Base-by-base conservation (phyloP, 192 early-diverging fungal genomes). In the Phlyctochytrium planicorne region DNA sequence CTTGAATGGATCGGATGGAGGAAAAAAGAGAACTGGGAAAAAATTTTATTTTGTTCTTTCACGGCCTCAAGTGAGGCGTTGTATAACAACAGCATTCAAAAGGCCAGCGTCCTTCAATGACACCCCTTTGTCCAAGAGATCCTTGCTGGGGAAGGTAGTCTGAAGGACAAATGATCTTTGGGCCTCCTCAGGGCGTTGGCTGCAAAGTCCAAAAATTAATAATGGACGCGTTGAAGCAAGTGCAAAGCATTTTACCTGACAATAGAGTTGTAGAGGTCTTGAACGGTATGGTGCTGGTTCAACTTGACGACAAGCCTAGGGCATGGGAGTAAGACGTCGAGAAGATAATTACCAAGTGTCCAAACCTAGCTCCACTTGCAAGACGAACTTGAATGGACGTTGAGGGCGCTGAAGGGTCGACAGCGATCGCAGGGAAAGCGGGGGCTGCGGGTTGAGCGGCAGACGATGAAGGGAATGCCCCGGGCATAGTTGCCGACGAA, bases 351-450 rank as follows among this genome's bases (percentile, higher is more conserved):
- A n/a, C n/a, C n/a, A n/a, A n/a, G n/a, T n/a, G n/a, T n/a, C n/a
- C n/a, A 37, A 69, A 86, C 84, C 84, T 84, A 20, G 92, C 84
- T 24, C 97, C 95, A 68, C 98, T 94, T 2, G 83, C 91, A 57
- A 99, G 75, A 34, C 97, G 85, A 60, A 99, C 85, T 76, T 97
- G 95, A n/a, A 99, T 82, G 31, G 88, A 84, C 2, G 96, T 96
- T 3, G 83, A 80, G 14, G 94, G 97, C 66, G 87, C 86, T 14
- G 67, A 76, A 20, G 84, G 73, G 67, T 99, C 94, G 32, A 97
- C 82, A 2, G 72, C 65, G 40, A 92, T 66, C 16, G 70, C 32
- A 1, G 63, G 31, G 17, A 59, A 25, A 10, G 71, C 36, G 23
- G 68, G 24, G 24, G 71, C 14, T n/a, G 77, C 50, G 59, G 81